A percentile compares a stretch with the other conserved stretches of the same genome.
These are phyloP conservation scores for Cyberlindnera suaveolens DNA, from an alignment of 805 yeast species.

Conservation along the genomic window DNA sequence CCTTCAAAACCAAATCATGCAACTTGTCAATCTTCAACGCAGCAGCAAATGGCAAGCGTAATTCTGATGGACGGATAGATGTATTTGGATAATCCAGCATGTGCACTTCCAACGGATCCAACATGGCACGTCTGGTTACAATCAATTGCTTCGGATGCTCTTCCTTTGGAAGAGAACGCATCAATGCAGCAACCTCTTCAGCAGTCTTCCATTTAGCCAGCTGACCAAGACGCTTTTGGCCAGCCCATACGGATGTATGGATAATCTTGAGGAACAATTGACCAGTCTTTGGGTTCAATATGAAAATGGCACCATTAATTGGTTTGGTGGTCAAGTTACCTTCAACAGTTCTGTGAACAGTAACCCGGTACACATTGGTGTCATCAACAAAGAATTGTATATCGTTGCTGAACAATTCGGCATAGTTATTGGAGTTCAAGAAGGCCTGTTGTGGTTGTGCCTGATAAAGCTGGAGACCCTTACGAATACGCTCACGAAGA, in stretches of 20 bases:
- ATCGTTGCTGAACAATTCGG: constrained; percentile 81
- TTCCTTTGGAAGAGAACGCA: constrained; percentile 83
- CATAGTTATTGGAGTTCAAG: constrained; percentile 82
- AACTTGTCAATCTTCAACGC: constrained; percentile 78
- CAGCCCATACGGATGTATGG: constrained; percentile 94
- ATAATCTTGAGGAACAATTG: constrained; percentile 84
- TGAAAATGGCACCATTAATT: constrained; percentile 87
- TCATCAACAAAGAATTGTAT: constrained; percentile 87
- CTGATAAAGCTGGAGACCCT: constrained; percentile 89
- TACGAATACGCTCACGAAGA: constrained; percentile 86
- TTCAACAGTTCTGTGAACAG: constrained; percentile 85
- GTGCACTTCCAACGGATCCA: constrained; percentile 94
- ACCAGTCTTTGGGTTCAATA: constrained; percentile 85
- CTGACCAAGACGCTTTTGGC: constrained; percentile 90
- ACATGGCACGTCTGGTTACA: constrained; percentile 82
- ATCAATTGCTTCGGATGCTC: constrained; percentile 93
- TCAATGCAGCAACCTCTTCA: constrained; percentile 89
- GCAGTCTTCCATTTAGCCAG: constrained; percentile 98
- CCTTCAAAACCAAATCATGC: constrained; percentile 70
- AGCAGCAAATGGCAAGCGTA: constrained; percentile 83
- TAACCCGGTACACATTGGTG: constrained; percentile 87
- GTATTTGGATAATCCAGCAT: constrained; percentile 95
- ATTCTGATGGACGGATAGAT: constrained; percentile 81
- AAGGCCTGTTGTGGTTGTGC: constrained; percentile 91
- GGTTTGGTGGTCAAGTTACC: constrained; percentile 92